Percentiles rank a stretch among this genome's conserved stretches.
Evolutionary conservation across 768 basidiomycete genomes (phyloP).

Genomic region (Boletus rubroflammeus): DNA sequence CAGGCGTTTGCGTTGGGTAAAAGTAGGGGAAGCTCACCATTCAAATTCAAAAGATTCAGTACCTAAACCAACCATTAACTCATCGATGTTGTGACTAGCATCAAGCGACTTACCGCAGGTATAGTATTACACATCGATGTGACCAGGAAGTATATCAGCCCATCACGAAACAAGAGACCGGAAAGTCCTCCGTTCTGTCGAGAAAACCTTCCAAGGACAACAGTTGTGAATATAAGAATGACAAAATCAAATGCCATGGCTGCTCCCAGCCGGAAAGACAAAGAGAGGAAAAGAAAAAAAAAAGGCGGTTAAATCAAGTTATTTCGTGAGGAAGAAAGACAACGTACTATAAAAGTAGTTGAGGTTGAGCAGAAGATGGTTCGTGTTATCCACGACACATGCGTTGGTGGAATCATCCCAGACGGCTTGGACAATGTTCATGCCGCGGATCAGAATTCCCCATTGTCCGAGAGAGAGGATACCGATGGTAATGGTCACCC

Average conservation of each 20-base stretch:
- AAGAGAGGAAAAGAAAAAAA: not conserved
- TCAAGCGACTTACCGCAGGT: constrained; percentile 50
- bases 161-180: constrained; percentile 69
- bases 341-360: constrained; percentile 69
- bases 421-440: constrained; percentile 60
- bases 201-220: constrained; percentile 43
- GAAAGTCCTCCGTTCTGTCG: constrained; percentile 57
- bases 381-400: constrained; percentile 53
- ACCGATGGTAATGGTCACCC: constrained; percentile 48
- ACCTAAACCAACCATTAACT: constrained; percentile 14
- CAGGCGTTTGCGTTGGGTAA: not conserved
- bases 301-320: not conserved
- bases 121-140: constrained; percentile 64
- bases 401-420: constrained; percentile 38
- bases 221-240: constrained; percentile 53
- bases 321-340: not conserved
- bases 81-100: not conserved
- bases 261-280: constrained; percentile 18
- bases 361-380: constrained; percentile 54
- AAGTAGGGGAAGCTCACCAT: constrained; percentile 15
- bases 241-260: constrained; percentile 69
- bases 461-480: constrained; percentile 60
- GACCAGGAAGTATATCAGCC: constrained; percentile 64
- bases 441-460: constrained; percentile 63
- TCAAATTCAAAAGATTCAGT: constrained; percentile 24